Base-by-base conservation (phyloP, 257 asterid species). In the Dorcoceras hygrometricum region DNA sequence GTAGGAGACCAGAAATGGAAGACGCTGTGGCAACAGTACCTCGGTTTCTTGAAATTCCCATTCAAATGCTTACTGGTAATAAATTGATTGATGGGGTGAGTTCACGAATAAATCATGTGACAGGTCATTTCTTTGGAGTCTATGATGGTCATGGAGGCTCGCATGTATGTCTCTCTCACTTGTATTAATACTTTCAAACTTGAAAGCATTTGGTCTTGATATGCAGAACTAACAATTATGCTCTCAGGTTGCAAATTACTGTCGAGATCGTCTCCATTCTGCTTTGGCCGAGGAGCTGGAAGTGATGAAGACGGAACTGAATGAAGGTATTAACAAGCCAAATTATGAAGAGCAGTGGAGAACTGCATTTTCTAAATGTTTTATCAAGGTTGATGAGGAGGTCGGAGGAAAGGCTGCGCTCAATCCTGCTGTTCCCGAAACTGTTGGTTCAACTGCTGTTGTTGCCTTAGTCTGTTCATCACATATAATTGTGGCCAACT, bases 141-240 rank as follows among this genome's bases (percentile, higher is more conserved):
- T 93, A 93, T 66, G 99, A 93, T 75, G 99, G 99, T 64, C 99
- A 93, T 77, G 99, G 97, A 58, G 99, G 99, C 65, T 85, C 83
- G 69, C 97, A 93, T 95, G 98, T 92, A 63, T 18, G 23, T 69
- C 23, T 64, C 23, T 66, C 74, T 10, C 36, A 16, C 62, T 59
- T 66, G 29, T 65, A 27, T 14, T 16, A 25, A 4, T 26, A 18
- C 16, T 18, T 2, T 16, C 27, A 8, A 2, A 7, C 36, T 9
- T 16, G 23, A 2, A n/a, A 54, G 27, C 23, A 3, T 8, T 23
- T 19, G 22, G 26, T 23, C 54, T 56, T 3, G 26, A 10, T 50
- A 29, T 63, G 9, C 1, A 26, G 23, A 57, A 8, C 66, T 73
- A 3, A 25, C 24, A 32, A 24, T 62, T 46, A 12, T 28, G 1